phyloP scores from a whole-genome alignment of 768 basidiomycete genomes.

The Thelephora aurantiotincta region DNA sequence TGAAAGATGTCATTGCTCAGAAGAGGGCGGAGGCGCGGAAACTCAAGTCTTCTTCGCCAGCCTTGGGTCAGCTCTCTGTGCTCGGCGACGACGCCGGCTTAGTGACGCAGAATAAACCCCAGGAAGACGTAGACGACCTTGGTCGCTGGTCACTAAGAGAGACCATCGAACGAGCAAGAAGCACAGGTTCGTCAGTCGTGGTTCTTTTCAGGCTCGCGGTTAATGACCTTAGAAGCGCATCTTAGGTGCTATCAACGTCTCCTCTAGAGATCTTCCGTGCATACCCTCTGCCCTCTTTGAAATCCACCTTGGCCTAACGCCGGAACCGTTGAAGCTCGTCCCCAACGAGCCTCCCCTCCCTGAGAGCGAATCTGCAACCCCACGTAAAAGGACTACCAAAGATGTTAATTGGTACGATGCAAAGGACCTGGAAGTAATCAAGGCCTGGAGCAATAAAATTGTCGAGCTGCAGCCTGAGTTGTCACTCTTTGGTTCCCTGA shows the following conservation, averaged over 20 bases:
- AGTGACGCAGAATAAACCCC: conserved; percentile 6
- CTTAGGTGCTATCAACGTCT: conserved; percentile 60
- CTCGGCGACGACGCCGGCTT: conserved; percentile 36
- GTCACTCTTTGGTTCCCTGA: conserved; percentile 71
- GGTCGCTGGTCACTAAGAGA: conserved; percentile 59
- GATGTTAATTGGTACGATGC: conserved; percentile 70
- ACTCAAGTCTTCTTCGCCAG: conserved; percentile 3
- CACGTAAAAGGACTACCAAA: conserved; percentile 25
- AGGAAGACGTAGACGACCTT: conserved; percentile 36
- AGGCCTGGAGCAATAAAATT: conserved; percentile 73
- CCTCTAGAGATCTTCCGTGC: conserved; percentile 58
- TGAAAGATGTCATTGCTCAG: conserved; percentile 69
- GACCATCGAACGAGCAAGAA: conserved; percentile 64
- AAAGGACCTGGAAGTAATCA: conserved; percentile 61
- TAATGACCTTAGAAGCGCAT: conserved; percentile 28
- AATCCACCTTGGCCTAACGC: conserved; percentile 62
- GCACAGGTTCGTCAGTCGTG: conserved; percentile 42
- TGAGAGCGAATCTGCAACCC: conserved; percentile 18
- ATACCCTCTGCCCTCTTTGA: conserved; percentile 70
- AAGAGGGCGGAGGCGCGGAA: conserved; percentile 73
- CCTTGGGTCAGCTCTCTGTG: conserved; percentile 18
- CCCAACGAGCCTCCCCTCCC: conserved; percentile 42
- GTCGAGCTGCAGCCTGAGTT: conserved; percentile 71
- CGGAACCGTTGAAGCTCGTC: conserved; percentile 53
- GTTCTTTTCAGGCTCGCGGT: neutral